Conservation (phyloP, 495 filamentous ascomycete genomes). For the Penicillium parvum region DNA sequence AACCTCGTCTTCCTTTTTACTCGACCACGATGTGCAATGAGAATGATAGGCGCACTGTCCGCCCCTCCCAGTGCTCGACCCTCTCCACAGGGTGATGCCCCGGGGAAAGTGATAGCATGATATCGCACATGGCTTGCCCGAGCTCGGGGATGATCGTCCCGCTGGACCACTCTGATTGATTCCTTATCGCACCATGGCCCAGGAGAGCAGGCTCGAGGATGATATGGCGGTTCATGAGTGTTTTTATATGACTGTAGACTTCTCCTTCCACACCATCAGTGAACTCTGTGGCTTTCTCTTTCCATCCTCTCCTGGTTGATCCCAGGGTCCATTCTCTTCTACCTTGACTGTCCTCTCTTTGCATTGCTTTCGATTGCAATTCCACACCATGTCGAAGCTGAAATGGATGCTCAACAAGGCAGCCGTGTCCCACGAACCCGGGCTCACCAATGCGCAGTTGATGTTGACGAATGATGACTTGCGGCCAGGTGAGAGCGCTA, state of each 20-base stretch:
- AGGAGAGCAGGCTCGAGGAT: constrained; percentile 6
- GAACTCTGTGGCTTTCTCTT: background rate
- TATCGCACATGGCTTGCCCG: constrained; percentile 9
- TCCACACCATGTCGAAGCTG: constrained; percentile 25
- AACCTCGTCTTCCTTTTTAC: too few species aligned
- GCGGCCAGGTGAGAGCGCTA: constrained; percentile 60
- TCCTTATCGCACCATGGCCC: constrained; percentile 11
- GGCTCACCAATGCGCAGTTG: constrained; percentile 75
- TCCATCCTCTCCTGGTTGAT: background rate
- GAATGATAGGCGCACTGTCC: constrained; percentile 12
- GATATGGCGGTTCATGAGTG: too few species aligned
- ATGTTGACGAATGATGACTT: constrained; percentile 91
- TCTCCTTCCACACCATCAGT: background rate
- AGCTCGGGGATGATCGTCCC: constrained; percentile 5
- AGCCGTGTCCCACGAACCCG: constrained; percentile 69
- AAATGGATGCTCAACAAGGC: constrained; percentile 48
- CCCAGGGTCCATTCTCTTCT: background rate
- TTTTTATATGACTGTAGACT: too few species aligned
- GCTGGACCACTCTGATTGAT: constrained; percentile 2
- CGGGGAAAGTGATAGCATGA: background rate
- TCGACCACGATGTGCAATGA: constrained; percentile 22
- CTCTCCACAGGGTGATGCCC: constrained; percentile 2
- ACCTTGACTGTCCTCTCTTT: background rate
- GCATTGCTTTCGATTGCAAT: background rate
- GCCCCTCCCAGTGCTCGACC: constrained; percentile 9